Evolutionary conservation across 805 yeast species (phyloP).

Genomic region (Wickerhamiella dianesei): DNA sequence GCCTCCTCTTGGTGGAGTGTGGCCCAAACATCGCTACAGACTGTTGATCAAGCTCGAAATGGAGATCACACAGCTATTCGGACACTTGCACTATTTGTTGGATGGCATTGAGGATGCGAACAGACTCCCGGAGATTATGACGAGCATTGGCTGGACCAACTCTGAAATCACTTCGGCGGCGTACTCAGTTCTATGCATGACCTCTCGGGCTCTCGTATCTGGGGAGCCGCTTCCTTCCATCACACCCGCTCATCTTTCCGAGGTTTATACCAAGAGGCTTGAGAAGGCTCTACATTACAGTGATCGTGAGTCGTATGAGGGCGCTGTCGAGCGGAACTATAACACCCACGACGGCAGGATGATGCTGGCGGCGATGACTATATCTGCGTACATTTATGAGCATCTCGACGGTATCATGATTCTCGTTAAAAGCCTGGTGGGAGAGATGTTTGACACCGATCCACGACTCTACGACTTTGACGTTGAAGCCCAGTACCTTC

Average conservation of each 20-base stretch:
- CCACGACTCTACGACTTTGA: not conserved
- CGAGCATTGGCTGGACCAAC: conserved; percentile 20
- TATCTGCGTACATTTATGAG: conserved; percentile 22
- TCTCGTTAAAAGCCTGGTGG: conserved; percentile 24
- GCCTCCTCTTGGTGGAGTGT: conserved; percentile 23
- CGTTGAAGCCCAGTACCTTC: too few relatives aligned
- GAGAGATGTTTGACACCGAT: conserved; percentile 22
- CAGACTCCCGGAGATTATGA: conserved; percentile 12
- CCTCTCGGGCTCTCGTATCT: conserved; percentile 17
- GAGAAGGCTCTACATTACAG: not conserved
- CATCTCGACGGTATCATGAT: conserved; percentile 23
- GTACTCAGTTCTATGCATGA: conserved; percentile 21
- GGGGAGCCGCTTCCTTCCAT: conserved; percentile 22
- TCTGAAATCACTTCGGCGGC: conserved; percentile 18
- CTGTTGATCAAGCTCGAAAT: conserved; percentile 16
- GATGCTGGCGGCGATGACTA: conserved; percentile 14
- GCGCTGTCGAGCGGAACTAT: conserved; percentile 4
- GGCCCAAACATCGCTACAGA: conserved; percentile 22
- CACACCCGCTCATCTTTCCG: conserved; percentile 20
- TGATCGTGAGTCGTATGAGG: not conserved
- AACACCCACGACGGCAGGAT: conserved; percentile 18
- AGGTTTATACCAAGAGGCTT: conserved; percentile 2
- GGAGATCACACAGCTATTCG: conserved; percentile 18
- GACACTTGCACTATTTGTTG: conserved; percentile 14
- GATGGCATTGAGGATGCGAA: conserved; percentile 17